These are phyloP conservation scores for Globomyces sp. DNA, from an alignment of 371 early-diverging fungal genomes.

Conservation along the genomic window DNA sequence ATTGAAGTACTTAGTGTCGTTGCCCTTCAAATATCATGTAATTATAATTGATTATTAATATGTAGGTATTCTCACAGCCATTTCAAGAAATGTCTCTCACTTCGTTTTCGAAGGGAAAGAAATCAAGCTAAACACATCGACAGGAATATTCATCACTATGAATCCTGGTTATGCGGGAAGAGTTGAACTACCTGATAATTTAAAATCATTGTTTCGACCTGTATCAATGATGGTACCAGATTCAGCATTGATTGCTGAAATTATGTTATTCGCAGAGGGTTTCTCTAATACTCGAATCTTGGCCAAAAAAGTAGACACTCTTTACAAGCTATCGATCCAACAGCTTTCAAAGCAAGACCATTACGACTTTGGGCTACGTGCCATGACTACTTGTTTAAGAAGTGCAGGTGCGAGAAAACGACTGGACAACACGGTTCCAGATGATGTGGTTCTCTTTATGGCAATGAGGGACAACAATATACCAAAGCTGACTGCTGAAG, in stretches of 20 bases:
- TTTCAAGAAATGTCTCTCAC: conserved; percentile 37
- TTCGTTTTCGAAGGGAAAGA: conserved; percentile 59
- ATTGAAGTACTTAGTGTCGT: conserved; percentile 57
- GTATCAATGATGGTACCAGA: conserved; percentile 61
- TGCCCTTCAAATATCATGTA: conserved; percentile 51
- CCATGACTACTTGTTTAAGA: conserved; percentile 48
- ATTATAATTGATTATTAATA: conserved; percentile 23
- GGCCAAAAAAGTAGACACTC: conserved; percentile 55
- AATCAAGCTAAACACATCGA: conserved; percentile 41
- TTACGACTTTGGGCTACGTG: conserved; percentile 59
- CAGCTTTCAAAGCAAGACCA: conserved; percentile 60
- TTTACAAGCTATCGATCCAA: conserved; percentile 52
- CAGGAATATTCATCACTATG: conserved; percentile 63
- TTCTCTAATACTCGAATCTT: conserved; percentile 53
- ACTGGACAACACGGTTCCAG: conserved; percentile 37
- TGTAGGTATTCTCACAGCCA: conserved; percentile 21
- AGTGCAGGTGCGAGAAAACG: conserved; percentile 48
- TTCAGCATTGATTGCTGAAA: conserved; percentile 56
- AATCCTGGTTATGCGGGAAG: conserved; percentile 65
- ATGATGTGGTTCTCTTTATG: conserved; percentile 47
- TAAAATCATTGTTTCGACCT: conserved; percentile 56
- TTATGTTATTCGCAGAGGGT: conserved; percentile 60
- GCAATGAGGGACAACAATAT: conserved; percentile 53
- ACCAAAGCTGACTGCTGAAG: conserved; percentile 55
- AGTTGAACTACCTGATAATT: conserved; percentile 57